Evolutionary conservation across 2,329 filamentous ascomycete species (phyloP).

Genomic region (Sphaceloma murrayae): DNA sequence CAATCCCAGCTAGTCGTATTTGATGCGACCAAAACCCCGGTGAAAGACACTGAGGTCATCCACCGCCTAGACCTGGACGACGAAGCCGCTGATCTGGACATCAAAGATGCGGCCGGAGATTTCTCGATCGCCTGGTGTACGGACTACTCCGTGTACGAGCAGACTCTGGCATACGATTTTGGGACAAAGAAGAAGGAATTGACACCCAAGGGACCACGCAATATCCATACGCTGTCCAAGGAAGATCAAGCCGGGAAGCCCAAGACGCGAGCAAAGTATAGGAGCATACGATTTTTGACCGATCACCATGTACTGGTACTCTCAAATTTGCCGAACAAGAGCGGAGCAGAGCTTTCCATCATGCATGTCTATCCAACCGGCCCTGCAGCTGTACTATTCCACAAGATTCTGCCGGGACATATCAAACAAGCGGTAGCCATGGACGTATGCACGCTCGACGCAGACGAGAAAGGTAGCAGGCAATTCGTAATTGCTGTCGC

Average conservation of each 20-base stretch:
- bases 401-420: constrained; percentile 53
- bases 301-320: constrained; percentile 45
- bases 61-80: constrained; percentile 43
- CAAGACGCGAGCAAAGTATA: constrained; percentile 41
- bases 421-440: constrained; percentile 69
- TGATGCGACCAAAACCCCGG: constrained; percentile 50
- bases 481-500: constrained; percentile 76
- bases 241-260: constrained; percentile 24
- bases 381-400: constrained; percentile 39
- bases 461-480: constrained; percentile 50
- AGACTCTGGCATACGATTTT: constrained; percentile 48
- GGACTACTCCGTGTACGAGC: constrained; percentile 61
- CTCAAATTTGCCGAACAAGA: constrained; percentile 45
- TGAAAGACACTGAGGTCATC: constrained; percentile 44
- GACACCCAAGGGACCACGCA: constrained; percentile 35
- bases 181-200: constrained; percentile 30
- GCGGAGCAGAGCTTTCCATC: constrained; percentile 47
- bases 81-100: constrained; percentile 61
- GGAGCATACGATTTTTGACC: constrained; percentile 48
- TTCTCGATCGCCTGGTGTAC: constrained; percentile 73
- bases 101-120: constrained; percentile 49
- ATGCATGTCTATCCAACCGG: constrained; percentile 53
- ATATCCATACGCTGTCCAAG: constrained; percentile 35
- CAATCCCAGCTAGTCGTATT: constrained; percentile 74
- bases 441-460: constrained; percentile 60